Base-by-base conservation (phyloP, 495 filamentous ascomycete genomes). In the Penicillium cosmopolitanum region DNA sequence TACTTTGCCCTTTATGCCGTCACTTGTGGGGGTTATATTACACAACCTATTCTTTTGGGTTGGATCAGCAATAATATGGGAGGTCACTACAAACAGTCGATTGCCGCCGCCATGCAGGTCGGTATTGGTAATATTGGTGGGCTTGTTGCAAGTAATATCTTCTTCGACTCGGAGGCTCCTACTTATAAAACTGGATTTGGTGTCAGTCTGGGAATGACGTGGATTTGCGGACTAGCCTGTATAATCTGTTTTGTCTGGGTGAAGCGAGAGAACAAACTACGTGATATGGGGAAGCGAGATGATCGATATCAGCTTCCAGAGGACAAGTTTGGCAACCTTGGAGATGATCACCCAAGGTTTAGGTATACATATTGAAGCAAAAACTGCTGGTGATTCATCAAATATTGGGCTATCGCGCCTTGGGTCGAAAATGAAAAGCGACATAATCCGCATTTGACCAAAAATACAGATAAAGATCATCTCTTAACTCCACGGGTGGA, bases 331-430 rank as follows among this genome's bases (percentile, higher is more conserved):
- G 70, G 80, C 56, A 87, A 87, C 60, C 71, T 87, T 54, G 85
- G 84, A 0, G 85, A 88, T 63, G 82, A 81, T 54, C 82, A 86
- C 72, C 85, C 84, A 7, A 71, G 71, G 23, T 86, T 85, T 58
- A 66, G 83, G 53, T 86, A 82, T 61, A 81, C 77, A 28, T 51
- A 21, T 6, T 51, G 19, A 28, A 36, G 15, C 4, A 38, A 4
- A 38, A 3, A 12, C 28, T 31, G 28, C 8, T 9, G 28, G 8
- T 31, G 28, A 31, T 31, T 31, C 28, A 31, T 31, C 28, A 31
- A 31, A 8, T 31, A 9, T 31, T 4, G 23, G 23, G 23, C 6
- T 31, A 31, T 31, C 5, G 28, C 28, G 28, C 28, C 28, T 31
- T 31, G 28, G 28, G 5, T 31, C 8, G 28, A 31, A 31, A 31